Evolutionary conservation across 1,139 yeast genomes (phyloP).

Genomic region (Barnettozyma hawaiiensis): DNA sequence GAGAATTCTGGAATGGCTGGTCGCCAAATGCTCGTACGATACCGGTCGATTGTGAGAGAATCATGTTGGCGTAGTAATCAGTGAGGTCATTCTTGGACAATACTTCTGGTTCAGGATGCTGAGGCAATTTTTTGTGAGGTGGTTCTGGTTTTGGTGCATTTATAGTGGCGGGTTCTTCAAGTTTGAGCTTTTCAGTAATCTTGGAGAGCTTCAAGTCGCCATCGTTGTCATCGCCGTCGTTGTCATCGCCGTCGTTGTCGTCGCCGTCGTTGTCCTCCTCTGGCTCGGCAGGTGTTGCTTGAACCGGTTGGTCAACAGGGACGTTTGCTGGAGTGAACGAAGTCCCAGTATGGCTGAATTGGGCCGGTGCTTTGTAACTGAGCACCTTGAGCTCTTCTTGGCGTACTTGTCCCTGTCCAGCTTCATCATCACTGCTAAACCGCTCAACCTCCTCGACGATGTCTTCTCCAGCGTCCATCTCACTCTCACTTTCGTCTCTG

Average conservation of each 20-base stretch:
- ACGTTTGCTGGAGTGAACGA: slow-evolving; percentile 7
- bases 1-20: slow-evolving; percentile 29
- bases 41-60: slow-evolving; percentile 46
- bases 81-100: slow-evolving; percentile 19
- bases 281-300: not conserved
- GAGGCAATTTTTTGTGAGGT: not conserved
- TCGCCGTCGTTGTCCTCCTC: too few relatives aligned
- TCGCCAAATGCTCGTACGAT: slow-evolving; percentile 36
- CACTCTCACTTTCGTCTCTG: not conserved
- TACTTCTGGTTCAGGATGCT: slow-evolving; percentile 2
- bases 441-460: slow-evolving; percentile 34
- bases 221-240: too few relatives aligned
- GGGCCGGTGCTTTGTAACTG: slow-evolving; percentile 24
- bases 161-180: not conserved
- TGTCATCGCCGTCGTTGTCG: too few relatives aligned
- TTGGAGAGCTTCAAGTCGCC: slow-evolving; percentile 9
- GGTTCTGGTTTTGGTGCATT: not conserved
- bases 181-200: slow-evolving; percentile 9
- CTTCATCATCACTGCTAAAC: slow-evolving; percentile 36
- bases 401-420: slow-evolving; percentile 5
- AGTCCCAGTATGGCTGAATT: slow-evolving; percentile 20
- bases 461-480: slow-evolving; percentile 16
- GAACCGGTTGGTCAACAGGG: not conserved
- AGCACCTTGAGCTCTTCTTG: slow-evolving; percentile 8
- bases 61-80: slow-evolving; percentile 35